A percentile compares a stretch with the other conserved stretches of the same genome.
These are phyloP conservation scores for Penicillium steckii DNA, from an alignment of 495 filamentous ascomycete genomes.

Conservation along the genomic window DNA sequence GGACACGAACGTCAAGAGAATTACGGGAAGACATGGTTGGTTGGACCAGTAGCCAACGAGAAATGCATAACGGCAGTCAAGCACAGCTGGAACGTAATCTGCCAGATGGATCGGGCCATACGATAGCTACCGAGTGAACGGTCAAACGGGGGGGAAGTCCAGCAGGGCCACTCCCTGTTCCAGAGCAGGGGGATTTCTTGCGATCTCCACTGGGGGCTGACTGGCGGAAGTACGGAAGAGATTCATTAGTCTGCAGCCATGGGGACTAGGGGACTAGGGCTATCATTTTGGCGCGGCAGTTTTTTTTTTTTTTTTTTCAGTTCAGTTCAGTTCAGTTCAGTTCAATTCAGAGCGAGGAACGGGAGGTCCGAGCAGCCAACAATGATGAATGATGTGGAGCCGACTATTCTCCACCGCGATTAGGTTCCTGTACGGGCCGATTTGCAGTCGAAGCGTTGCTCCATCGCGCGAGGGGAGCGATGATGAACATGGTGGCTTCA, in stretches of 20 bases:
- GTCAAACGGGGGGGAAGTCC: slow-evolving; percentile 22
- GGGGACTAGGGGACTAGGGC: background rate
- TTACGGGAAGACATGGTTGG: slow-evolving; percentile 31
- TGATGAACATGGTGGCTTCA: background rate
- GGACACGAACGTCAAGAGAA: slow-evolving; percentile 24
- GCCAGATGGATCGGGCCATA: slow-evolving; percentile 17
- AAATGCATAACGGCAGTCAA: slow-evolving; percentile 20
- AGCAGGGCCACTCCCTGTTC: slow-evolving; percentile 2
- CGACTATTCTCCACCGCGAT: slow-evolving; percentile 20
- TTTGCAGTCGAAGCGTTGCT: slow-evolving; percentile 6
- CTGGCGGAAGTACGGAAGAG: background rate
- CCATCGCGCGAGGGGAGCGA: slow-evolving; percentile 3
- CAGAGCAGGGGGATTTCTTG: background rate
- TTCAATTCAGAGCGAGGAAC: background rate
- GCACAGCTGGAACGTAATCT: slow-evolving; percentile 21
- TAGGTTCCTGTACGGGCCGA: slow-evolving; percentile 23
- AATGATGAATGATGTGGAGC: slow-evolving; percentile 1
- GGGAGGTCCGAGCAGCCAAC: slow-evolving; percentile 1
- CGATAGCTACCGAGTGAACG: slow-evolving; percentile 26
- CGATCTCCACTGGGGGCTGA: background rate
- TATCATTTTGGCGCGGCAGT: background rate
- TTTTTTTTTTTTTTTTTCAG: too few relatives aligned
- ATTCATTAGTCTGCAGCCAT: background rate
- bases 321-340: background rate
- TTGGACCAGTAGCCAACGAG: slow-evolving; percentile 32